These are phyloP conservation scores for Pseudocohnilembus persalinus DNA, from an alignment of 169 alveolate genomes.

Conservation along the genomic window DNA sequence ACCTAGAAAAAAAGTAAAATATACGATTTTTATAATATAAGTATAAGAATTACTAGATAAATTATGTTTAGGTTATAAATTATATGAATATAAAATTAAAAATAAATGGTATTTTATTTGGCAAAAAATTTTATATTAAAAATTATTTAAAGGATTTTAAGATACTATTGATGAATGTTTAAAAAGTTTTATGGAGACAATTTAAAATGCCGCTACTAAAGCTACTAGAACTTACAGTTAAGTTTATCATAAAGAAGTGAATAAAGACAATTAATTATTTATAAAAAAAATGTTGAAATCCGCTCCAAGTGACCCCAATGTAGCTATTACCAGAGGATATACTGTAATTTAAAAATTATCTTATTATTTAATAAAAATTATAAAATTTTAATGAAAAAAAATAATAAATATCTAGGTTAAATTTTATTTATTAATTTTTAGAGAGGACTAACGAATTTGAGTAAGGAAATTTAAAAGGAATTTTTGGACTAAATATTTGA, in stretches of 20 bases:
- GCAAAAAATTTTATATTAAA: background rate
- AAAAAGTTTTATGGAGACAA: constrained; percentile 73
- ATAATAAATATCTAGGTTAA: too few species aligned
- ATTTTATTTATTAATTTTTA: too few species aligned
- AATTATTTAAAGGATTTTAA: background rate
- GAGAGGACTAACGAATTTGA: constrained; percentile 11
- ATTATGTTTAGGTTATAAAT: too few species aligned
- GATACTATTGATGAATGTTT: constrained; percentile 69
- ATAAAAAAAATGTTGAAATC: constrained; percentile 38
- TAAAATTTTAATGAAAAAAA: too few species aligned
- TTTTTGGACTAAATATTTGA: constrained; percentile 47
- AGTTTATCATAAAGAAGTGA: constrained; percentile 27
- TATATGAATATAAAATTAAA: too few species aligned
- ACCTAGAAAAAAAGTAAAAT: background rate
- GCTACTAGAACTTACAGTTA: constrained; percentile 63
- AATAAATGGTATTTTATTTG: too few species aligned
- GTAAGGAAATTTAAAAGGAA: background rate
- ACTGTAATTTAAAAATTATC: too few species aligned
- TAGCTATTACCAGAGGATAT: constrained; percentile 77
- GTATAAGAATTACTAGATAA: too few species aligned
- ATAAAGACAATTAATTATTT: constrained; percentile 1
- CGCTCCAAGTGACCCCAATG: constrained; percentile 59
- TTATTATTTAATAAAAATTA: too few species aligned
- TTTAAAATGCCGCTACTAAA: constrained; percentile 66
- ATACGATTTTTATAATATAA: background rate